Conservation (phyloP, 2,329 filamentous ascomycete genomes). For the Pseudogymnoascus sp. region DNA sequence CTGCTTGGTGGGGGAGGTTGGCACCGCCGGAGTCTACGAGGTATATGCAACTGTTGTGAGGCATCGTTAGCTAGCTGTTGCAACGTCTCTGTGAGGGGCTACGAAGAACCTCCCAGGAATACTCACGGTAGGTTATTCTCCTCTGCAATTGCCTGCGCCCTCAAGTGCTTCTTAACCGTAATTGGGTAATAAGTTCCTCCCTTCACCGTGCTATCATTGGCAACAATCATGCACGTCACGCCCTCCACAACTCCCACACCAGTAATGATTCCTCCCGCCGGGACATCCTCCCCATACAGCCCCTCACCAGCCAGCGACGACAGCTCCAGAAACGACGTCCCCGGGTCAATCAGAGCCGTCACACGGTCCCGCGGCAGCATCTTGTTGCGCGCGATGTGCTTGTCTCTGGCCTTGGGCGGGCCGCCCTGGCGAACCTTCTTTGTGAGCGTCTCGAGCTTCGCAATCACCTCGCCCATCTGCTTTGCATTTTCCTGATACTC, state of each 20-base stretch:
- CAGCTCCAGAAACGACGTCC: constrained; percentile 87
- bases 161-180: constrained; percentile 93
- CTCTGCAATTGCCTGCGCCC: constrained; percentile 81
- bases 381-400: constrained; percentile 81
- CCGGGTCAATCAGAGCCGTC: constrained; percentile 78
- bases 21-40: constrained; percentile 93
- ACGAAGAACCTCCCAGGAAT: neutral
- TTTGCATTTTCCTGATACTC: constrained; percentile 75
- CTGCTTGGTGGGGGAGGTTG: constrained; percentile 88
- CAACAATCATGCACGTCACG: constrained; percentile 85
- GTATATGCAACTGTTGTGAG: constrained; percentile 65
- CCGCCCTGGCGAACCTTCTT: constrained; percentile 67
- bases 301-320: constrained; percentile 82
- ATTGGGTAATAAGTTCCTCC: constrained; percentile 95
- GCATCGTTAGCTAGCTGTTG: constrained; percentile 1
- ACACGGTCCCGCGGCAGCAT: constrained; percentile 91
- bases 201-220: constrained; percentile 95
- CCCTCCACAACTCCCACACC: constrained; percentile 86
- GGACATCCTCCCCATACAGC: constrained; percentile 83
- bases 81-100: neutral
- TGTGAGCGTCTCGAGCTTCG: constrained; percentile 62
- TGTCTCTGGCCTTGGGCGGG: constrained; percentile 71
- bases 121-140: constrained; percentile 69
- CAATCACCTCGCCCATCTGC: constrained; percentile 68
- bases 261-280: constrained; percentile 84